Evolutionary conservation across 495 filamentous ascomycete genomes (phyloP).

Genomic region (Staphylotrichum longicolle): DNA sequence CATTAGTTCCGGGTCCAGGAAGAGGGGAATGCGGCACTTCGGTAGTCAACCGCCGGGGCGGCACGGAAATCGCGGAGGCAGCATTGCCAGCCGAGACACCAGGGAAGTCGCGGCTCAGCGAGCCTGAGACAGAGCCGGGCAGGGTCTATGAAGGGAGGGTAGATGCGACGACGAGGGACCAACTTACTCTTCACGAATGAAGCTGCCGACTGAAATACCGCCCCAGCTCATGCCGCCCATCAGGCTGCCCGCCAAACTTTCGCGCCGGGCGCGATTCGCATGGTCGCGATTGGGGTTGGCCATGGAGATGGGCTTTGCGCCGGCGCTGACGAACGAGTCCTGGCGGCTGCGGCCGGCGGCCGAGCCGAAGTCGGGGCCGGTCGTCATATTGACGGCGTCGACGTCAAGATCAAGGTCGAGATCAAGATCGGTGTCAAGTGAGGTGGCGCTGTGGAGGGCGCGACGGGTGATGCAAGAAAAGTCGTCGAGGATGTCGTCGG

Average conservation of each 20-base stretch:
- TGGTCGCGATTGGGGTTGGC: constrained; percentile 70
- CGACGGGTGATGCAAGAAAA: constrained; percentile 39
- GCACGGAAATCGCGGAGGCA: constrained; percentile 15
- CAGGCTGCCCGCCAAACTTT: constrained; percentile 83
- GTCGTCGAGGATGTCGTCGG: constrained; percentile 27
- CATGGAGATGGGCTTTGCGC: constrained; percentile 84
- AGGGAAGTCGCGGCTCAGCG: constrained; percentile 6
- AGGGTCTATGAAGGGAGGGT: constrained; percentile 5
- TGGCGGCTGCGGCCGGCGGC: constrained; percentile 55
- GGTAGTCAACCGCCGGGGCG: constrained; percentile 19
- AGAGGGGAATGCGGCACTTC: too few species aligned
- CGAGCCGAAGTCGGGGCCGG: constrained; percentile 57
- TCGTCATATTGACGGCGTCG: constrained; percentile 57
- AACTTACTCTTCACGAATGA: constrained; percentile 97
- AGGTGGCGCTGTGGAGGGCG: constrained; percentile 19
- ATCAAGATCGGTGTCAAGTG: constrained; percentile 4
- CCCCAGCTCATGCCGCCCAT: constrained; percentile 97
- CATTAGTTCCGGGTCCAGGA: constrained; percentile 24
- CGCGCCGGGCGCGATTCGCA: constrained; percentile 63
- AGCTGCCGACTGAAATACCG: constrained; percentile 91
- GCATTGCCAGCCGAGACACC: constrained; percentile 21
- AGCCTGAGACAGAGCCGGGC: constrained; percentile 6
- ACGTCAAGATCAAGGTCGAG: constrained; percentile 17
- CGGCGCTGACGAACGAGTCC: constrained; percentile 76
- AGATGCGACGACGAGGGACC: neutral